Base-by-base conservation (phyloP, 1,139 yeast species). In the Dujonia santamariae region DNA sequence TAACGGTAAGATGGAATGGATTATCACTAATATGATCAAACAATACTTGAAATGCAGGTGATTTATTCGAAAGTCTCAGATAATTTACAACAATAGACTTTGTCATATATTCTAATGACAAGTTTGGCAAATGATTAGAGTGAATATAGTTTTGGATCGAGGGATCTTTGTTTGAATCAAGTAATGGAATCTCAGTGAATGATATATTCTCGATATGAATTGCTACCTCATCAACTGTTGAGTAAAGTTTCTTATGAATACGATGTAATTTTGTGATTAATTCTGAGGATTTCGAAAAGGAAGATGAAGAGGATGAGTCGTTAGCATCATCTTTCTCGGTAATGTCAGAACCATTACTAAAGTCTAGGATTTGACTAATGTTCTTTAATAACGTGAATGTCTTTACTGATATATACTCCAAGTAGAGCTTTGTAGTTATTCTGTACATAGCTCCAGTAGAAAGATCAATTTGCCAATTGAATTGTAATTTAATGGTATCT, bases 31-130 rank as follows among this genome's bases (percentile, higher is more conserved):
- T 51, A 8, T 72, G 63, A 24, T 66, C 62, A 47, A 76, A 82
- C 13, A 70, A 49, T 3, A 80, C 63, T 37, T 80, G 81, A 50
- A 67, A 82, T 0, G 88, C 90, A 1, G 87, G 78, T 8, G 73
- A 60, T 28, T 54, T 56, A 9, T 54, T 45, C 17, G 52, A 44
- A 19, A 74, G 40, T 36, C 63, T 57, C 13, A 59, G 50, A 15
- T 61, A 43, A 42, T 63, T 64, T 26, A 66, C 45, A 3, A 65
- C 57, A 6, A 49, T 48, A 3, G 62, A 65, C 42, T 60, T 67
- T 36, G 56, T 54, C 15, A 42, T 43, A 30, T 54, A 42, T 25
- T 54, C 63, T 29, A 60, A 52, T 16, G 56, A 63, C 12, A 61
- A 51, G 19, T 34, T 47, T 3, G 64, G 69, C 30, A 36, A 46